Conservation (phyloP, 2,329 filamentous ascomycete species). For the Colletotrichum sp. region DNA sequence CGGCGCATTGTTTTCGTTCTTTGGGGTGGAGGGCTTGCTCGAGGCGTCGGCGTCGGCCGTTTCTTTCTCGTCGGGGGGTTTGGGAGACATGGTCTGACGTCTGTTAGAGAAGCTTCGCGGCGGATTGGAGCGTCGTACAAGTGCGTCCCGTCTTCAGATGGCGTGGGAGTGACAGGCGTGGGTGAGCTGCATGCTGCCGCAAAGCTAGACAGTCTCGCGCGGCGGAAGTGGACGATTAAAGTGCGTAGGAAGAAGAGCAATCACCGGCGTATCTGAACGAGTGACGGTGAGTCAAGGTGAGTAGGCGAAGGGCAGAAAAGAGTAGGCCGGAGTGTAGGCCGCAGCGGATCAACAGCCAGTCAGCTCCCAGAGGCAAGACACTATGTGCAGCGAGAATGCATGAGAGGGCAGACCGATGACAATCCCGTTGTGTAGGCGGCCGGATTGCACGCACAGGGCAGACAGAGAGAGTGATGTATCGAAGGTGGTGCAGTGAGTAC, state of each 20-base stretch:
- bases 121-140: background rate
- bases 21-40: conserved; percentile 4
- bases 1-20: conserved; percentile 2
- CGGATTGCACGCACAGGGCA: background rate
- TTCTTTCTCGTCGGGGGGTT: conserved; percentile 20
- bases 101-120: background rate
- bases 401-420: background rate
- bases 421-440: background rate
- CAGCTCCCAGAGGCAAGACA: background rate
- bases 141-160: conserved; percentile 4
- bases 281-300: background rate
- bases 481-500: background rate
- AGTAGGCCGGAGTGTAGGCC: conserved; percentile 10
- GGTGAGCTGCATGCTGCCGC: conserved; percentile 21
- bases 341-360: background rate
- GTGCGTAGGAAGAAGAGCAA: background rate
- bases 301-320: background rate
- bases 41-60: conserved; percentile 1
- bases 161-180: background rate
- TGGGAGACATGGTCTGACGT: conserved; percentile 21
- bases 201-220: background rate
- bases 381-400: background rate
- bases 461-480: background rate
- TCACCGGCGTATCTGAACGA: background rate
- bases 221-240: background rate